These are phyloP conservation scores for Oxalis stricta DNA, from an alignment of 441 rosid species.

Conservation along the genomic window DNA sequence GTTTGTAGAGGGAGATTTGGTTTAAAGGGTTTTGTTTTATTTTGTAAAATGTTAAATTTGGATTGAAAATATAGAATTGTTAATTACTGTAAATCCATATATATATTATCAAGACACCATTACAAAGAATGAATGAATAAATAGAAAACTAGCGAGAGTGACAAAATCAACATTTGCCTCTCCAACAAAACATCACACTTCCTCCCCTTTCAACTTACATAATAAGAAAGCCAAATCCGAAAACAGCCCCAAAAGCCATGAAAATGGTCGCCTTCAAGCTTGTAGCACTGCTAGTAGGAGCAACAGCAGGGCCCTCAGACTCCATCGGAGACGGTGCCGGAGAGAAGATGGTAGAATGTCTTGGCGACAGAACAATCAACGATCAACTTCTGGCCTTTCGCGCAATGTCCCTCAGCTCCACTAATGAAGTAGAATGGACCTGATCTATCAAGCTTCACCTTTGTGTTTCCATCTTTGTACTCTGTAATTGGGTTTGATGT, in stretches of 20 bases:
- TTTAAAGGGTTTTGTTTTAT: too few species aligned
- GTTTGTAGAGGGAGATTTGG: too few species aligned
- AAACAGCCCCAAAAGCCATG: conserved; percentile 10
- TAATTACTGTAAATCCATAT: too few species aligned
- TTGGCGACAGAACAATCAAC: conserved; percentile 47
- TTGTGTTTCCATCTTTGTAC: conserved; percentile 57
- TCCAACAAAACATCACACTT: neutral
- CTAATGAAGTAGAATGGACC: conserved; percentile 78
- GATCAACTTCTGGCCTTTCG: conserved; percentile 64
- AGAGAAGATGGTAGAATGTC: conserved; percentile 27
- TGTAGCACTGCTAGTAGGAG: conserved; percentile 37
- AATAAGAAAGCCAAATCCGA: conserved; percentile 19
- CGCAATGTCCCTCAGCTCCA: conserved; percentile 62
- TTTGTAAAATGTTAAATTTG: too few species aligned
- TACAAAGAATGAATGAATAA: conserved; percentile 1
- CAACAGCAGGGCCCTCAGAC: conserved; percentile 43
- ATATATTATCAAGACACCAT: too few species aligned
- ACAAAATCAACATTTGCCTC: too few species aligned
- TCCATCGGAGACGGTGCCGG: conserved; percentile 71
- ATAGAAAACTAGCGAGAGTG: too few species aligned
- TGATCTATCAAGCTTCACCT: conserved; percentile 47
- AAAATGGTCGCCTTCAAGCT: conserved; percentile 16
- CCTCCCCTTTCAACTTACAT: neutral
- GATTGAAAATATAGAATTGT: too few species aligned
- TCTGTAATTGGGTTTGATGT: conserved; percentile 40